phyloP scores from a whole-genome alignment of 805 yeast genomes.

The Lachancea lanzarotensis region DNA sequence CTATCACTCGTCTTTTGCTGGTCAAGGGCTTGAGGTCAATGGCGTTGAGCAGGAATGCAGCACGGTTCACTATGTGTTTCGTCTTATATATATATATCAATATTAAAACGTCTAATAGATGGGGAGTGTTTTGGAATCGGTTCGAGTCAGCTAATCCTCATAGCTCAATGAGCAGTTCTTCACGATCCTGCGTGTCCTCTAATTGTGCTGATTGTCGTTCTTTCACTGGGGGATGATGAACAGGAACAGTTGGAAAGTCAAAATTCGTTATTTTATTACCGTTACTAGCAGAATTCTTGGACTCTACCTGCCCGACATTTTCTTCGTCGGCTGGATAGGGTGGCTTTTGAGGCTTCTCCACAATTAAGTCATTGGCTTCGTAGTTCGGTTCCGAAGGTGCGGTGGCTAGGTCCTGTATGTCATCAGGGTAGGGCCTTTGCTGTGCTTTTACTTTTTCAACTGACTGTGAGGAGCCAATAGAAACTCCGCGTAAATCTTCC shows the following conservation, averaged over 20 bases:
- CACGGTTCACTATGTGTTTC: neutral
- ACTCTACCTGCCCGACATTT: neutral
- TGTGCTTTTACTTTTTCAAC: neutral
- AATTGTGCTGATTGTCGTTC: conserved; percentile 5
- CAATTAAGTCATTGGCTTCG: neutral
- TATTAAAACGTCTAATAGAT: neutral
- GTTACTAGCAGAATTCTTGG: neutral
- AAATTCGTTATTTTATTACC: conserved; percentile 31
- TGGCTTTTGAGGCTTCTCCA: conserved; percentile 2
- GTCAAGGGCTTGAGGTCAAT: neutral
- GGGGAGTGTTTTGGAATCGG: neutral
- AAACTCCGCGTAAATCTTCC: neutral
- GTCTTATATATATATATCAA: neutral
- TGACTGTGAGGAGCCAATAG: neutral
- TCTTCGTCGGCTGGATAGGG: conserved; percentile 26
- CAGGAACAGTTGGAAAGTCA: conserved; percentile 39
- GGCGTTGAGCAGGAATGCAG: neutral
- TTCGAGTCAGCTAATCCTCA: conserved; percentile 1
- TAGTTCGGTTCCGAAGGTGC: conserved; percentile 22
- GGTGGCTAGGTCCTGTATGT: conserved; percentile 1
- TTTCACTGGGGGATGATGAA: conserved; percentile 19
- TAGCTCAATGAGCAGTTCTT: conserved; percentile 29
- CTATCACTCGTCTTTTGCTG: neutral
- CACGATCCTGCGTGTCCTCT: conserved; percentile 12
- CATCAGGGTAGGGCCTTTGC: conserved; percentile 4